phyloP scores from a whole-genome alignment of 768 basidiomycete genomes.

The Pilatotrama ljubarskyi region DNA sequence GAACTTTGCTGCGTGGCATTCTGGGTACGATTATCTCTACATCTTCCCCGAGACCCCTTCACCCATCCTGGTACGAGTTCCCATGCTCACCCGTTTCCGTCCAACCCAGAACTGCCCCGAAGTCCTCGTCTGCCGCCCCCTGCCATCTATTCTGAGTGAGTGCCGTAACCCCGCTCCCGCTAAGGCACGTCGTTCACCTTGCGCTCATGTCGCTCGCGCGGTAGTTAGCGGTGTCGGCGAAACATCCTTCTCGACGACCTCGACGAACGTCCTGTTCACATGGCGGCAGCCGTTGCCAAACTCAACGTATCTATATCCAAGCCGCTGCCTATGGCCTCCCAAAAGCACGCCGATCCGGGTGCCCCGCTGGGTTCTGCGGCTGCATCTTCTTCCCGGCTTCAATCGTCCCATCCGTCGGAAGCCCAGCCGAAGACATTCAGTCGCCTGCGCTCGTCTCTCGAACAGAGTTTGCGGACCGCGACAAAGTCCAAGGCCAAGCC shows the following conservation, averaged over 20 bases:
- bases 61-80: slow-evolving; percentile 11
- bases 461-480: slow-evolving; percentile 64
- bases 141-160: slow-evolving; percentile 15
- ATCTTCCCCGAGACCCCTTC: slow-evolving; percentile 10
- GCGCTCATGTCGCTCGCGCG: slow-evolving; percentile 1
- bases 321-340: slow-evolving; percentile 48
- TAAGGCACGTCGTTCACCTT: background rate
- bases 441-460: slow-evolving; percentile 65
- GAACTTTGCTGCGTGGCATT: slow-evolving; percentile 12
- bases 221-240: slow-evolving; percentile 18
- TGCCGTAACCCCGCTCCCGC: slow-evolving; percentile 6
- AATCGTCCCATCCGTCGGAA: slow-evolving; percentile 30
- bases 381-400: slow-evolving; percentile 33
- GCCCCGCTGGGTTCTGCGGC: slow-evolving; percentile 38
- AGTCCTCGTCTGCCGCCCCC: background rate
- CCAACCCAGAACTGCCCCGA: slow-evolving; percentile 13
- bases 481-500: slow-evolving; percentile 46
- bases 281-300: slow-evolving; percentile 48
- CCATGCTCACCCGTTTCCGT: slow-evolving; percentile 19
- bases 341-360: slow-evolving; percentile 24
- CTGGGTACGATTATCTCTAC: slow-evolving; percentile 20
- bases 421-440: slow-evolving; percentile 58
- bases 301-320: slow-evolving; percentile 39
- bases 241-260: slow-evolving; percentile 12
- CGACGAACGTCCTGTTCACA: slow-evolving; percentile 30